Evolutionary conservation across 495 filamentous ascomycete genomes (phyloP).

Genomic region (Xylaria cubensis): DNA sequence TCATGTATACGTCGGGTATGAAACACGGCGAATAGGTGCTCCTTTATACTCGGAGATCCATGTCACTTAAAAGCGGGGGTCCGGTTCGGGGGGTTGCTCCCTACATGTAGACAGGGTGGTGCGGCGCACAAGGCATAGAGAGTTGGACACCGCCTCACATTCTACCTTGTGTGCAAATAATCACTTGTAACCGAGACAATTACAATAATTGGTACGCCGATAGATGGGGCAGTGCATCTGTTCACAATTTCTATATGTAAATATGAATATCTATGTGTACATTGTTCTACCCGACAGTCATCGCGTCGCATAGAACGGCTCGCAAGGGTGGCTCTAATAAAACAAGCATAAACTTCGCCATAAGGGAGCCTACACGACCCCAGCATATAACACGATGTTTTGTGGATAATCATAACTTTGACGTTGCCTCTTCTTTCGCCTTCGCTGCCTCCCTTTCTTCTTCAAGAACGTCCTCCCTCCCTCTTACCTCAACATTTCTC

Average conservation of each 20-base stretch:
- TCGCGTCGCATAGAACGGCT: background rate
- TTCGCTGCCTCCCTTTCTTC: slow-evolving; percentile 41
- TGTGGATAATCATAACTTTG: slow-evolving; percentile 34
- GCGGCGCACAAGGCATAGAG: background rate
- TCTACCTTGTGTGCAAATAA: background rate
- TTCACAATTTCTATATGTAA: background rate
- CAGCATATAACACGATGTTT: background rate
- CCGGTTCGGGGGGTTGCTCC: background rate
- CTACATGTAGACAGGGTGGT: background rate
- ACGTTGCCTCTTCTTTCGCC: background rate
- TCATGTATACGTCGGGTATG: background rate
- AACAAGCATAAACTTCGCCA: background rate
- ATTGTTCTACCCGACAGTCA: background rate
- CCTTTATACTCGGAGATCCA: slow-evolving; percentile 8
- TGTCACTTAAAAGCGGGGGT: background rate
- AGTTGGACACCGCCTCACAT: background rate
- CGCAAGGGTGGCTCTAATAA: background rate
- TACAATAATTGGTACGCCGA: background rate
- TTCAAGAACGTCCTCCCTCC: slow-evolving; percentile 57
- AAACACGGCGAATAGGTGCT: background rate
- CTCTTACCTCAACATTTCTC: slow-evolving; percentile 60
- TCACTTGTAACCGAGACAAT: too few species aligned
- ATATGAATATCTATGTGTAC: background rate
- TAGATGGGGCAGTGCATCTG: background rate
- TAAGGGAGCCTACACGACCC: too few species aligned